A percentile compares a stretch with the other conserved stretches of the same genome.
Evolutionary conservation across 495 filamentous ascomycete genomes (phyloP).

Genomic region (Xylona heveae): DNA sequence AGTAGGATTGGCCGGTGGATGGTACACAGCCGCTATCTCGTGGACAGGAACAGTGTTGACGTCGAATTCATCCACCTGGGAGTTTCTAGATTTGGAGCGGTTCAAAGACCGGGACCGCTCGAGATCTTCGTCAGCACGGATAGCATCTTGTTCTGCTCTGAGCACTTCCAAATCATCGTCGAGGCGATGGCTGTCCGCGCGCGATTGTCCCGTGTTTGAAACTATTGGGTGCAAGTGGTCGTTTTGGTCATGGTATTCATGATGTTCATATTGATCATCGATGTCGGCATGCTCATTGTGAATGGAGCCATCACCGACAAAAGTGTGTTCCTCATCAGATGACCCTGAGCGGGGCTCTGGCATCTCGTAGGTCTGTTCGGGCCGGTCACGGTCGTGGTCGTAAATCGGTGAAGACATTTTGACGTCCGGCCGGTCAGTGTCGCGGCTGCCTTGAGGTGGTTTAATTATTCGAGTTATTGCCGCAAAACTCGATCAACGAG

Average conservation of each 20-base stretch:
- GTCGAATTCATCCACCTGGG: conserved; percentile 70
- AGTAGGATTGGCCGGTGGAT: conserved; percentile 42
- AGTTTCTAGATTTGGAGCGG: conserved; percentile 27
- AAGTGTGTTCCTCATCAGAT: conserved; percentile 1
- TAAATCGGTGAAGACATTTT: no score
- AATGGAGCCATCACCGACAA: background rate
- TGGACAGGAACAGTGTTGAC: conserved; percentile 52
- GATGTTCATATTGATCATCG: background rate
- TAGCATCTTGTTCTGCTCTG: conserved; percentile 47
- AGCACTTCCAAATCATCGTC: conserved; percentile 74
- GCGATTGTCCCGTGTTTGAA: conserved; percentile 19
- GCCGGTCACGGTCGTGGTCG: no score
- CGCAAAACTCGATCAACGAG: no score
- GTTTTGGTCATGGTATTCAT: background rate
- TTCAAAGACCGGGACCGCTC: conserved; percentile 21
- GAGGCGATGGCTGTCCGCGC: conserved; percentile 49
- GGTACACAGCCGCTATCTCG: conserved; percentile 44
- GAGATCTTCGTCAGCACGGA: conserved; percentile 21
- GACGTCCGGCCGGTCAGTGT: no score
- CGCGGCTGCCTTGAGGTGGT: no score
- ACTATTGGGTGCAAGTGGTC: conserved; percentile 1
- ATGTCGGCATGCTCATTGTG: background rate
- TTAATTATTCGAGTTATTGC: no score
- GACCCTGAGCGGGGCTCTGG: background rate
- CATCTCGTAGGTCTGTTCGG: no score